Percentiles rank a stretch among this genome's conserved stretches.
These are phyloP conservation scores for Sporobolus alterniflorus DNA, from an alignment of 202 grass and related monocot genomes.

Conservation along the genomic window DNA sequence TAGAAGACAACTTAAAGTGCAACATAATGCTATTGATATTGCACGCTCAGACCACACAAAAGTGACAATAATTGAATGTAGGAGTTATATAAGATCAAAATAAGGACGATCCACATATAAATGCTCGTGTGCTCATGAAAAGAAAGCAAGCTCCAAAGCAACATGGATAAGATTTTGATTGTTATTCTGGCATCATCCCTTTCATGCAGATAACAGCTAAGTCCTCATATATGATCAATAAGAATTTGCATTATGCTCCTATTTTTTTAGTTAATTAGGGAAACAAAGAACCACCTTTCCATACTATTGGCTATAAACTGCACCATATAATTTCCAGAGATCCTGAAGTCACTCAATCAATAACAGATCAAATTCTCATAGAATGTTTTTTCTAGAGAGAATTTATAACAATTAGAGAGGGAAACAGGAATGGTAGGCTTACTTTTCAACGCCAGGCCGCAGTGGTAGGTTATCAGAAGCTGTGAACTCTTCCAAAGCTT, in stretches of 20 bases:
- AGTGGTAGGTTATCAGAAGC: conserved; percentile 72
- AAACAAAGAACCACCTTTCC: not conserved
- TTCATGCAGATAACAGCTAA: conserved; percentile 16
- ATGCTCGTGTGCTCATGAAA: not conserved
- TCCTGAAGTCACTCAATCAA: not conserved
- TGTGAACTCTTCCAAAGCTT: conserved; percentile 81
- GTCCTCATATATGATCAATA: not conserved
- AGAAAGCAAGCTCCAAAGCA: conserved; percentile 27
- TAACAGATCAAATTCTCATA: conserved; percentile 11
- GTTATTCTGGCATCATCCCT: not conserved
- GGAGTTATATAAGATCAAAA: conserved; percentile 5
- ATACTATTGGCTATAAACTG: not conserved
- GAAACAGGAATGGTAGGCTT: conserved; percentile 31
- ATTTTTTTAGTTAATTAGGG: not conserved
- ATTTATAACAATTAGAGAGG: not conserved
- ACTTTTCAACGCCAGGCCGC: conserved; percentile 83
- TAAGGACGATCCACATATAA: not conserved
- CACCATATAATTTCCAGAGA: conserved; percentile 23
- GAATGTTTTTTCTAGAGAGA: not conserved
- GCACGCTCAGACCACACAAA: conserved; percentile 10
- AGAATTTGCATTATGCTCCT: not conserved
- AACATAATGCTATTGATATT: conserved; percentile 4
- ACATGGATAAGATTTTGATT: not conserved
- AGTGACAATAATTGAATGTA: not conserved
- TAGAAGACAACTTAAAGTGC: conserved; percentile 12